Conservation (phyloP, 2,329 filamentous ascomycete genomes). For the Aspergillus texensis region DNA sequence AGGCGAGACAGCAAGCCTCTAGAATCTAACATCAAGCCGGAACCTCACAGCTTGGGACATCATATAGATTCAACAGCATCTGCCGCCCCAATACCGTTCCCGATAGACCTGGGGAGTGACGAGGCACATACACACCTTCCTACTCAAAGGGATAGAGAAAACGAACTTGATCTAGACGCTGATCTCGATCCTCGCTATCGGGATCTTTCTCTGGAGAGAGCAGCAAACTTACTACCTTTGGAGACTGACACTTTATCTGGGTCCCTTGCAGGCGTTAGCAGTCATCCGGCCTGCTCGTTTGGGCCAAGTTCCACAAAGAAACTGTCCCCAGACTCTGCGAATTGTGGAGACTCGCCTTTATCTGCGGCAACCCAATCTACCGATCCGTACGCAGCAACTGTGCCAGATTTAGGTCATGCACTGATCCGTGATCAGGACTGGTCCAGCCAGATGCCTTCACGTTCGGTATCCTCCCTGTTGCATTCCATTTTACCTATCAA, state of each 20-base stretch:
- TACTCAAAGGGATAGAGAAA: constrained; percentile 12
- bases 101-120: neutral
- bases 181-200: constrained; percentile 18
- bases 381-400: constrained; percentile 12
- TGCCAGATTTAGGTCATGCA: constrained; percentile 18
- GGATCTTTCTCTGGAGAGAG: constrained; percentile 7
- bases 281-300: constrained; percentile 23
- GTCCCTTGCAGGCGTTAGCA: constrained; percentile 27
- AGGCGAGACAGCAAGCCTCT: constrained; percentile 4
- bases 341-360: constrained; percentile 18
- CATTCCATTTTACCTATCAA: constrained; percentile 38
- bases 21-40: neutral
- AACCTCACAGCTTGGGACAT: constrained; percentile 2
- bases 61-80: neutral
- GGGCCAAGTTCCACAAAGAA: constrained; percentile 12
- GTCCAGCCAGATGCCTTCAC: constrained; percentile 13
- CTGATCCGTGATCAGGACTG: constrained; percentile 18
- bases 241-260: constrained; percentile 17
- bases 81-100: neutral
- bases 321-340: constrained; percentile 10
- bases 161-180: constrained; percentile 23
- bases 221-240: constrained; percentile 9
- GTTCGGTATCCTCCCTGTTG: constrained; percentile 28
- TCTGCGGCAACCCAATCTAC: constrained; percentile 19
- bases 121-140: neutral